Conservation (phyloP, 2,329 filamentous ascomycete genomes). For the Dactylonectria macrodidyma region DNA sequence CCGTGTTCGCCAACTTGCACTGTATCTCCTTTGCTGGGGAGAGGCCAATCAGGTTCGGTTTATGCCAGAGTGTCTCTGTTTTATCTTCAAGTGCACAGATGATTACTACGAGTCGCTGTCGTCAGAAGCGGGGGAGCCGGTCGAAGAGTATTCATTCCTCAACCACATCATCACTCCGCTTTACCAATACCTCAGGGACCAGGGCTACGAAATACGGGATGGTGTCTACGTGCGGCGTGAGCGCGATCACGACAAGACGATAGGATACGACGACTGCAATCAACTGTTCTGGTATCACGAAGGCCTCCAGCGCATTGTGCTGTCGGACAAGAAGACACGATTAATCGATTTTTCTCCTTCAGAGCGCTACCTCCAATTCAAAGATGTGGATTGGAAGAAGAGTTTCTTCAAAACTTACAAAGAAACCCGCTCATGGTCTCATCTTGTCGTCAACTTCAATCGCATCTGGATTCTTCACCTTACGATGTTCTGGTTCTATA, state of each 20-base stretch:
- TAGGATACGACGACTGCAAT: slow-evolving; percentile 99
- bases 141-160: slow-evolving; percentile 95
- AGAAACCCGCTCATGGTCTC: slow-evolving; percentile 97
- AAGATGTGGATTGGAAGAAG: slow-evolving; percentile 98
- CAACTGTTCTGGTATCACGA: slow-evolving; percentile 99
- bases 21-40: slow-evolving; percentile 96
- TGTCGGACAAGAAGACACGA: slow-evolving; percentile 90
- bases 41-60: slow-evolving; percentile 99
- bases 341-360: slow-evolving; percentile 90
- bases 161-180: slow-evolving; percentile 96
- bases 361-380: slow-evolving; percentile 91
- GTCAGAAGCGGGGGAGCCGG: slow-evolving; percentile 82
- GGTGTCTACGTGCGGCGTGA: slow-evolving; percentile 97
- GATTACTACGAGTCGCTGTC: slow-evolving; percentile 94
- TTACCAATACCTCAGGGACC: slow-evolving; percentile 95
- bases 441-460: slow-evolving; percentile 98
- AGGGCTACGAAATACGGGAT: slow-evolving; percentile 95
- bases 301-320: slow-evolving; percentile 92
- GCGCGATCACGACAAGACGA: slow-evolving; percentile 91
- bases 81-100: slow-evolving; percentile 99
- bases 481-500: slow-evolving; percentile 98
- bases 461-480: slow-evolving; percentile 99
- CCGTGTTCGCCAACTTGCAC: slow-evolving; percentile 89
- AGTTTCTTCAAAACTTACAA: slow-evolving; percentile 99
- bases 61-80: slow-evolving; percentile 96